Evolutionary conservation across 805 yeast species (phyloP).

Genomic region (Ogataea pini): DNA sequence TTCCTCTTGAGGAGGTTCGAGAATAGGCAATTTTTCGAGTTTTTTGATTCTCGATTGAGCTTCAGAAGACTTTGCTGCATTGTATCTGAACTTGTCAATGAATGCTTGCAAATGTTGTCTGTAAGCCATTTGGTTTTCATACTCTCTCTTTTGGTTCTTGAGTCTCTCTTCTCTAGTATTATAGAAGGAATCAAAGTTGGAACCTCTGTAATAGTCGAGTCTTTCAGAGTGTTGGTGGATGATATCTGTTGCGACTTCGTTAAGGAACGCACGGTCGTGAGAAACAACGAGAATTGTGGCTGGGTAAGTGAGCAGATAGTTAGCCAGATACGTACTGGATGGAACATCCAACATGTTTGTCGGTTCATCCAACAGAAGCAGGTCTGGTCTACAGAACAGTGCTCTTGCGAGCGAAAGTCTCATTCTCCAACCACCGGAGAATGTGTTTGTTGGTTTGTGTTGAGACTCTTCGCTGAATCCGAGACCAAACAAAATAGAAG

Average conservation of each 20-base stretch:
- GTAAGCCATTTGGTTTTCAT: slow-evolving; percentile 95
- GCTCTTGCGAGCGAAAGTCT: slow-evolving; percentile 98
- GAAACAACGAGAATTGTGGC: slow-evolving; percentile 94
- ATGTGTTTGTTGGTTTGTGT: slow-evolving; percentile 76
- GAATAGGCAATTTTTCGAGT: slow-evolving; percentile 86
- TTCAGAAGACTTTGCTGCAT: slow-evolving; percentile 96
- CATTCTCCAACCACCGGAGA: slow-evolving; percentile 99
- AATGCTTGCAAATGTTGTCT: slow-evolving; percentile 91
- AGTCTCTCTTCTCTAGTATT: slow-evolving; percentile 93
- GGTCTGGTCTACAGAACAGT: slow-evolving; percentile 93
- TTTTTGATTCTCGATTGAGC: slow-evolving; percentile 98
- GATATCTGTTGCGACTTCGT: slow-evolving; percentile 98
- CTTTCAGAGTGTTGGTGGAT: slow-evolving; percentile 98
- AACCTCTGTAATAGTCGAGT: slow-evolving; percentile 91
- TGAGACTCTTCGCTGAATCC: slow-evolving; percentile 93
- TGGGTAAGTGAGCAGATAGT: slow-evolving; percentile 85
- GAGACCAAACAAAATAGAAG: slow-evolving; percentile 85
- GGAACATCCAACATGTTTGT: slow-evolving; percentile 99
- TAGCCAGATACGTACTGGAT: slow-evolving; percentile 89
- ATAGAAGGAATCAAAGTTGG: slow-evolving; percentile 91
- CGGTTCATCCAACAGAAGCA: slow-evolving; percentile 94
- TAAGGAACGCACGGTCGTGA: slow-evolving; percentile 95
- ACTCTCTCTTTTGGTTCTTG: slow-evolving; percentile 90
- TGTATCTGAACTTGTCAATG: slow-evolving; percentile 94
- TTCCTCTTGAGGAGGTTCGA: slow-evolving; percentile 95